A percentile compares a stretch with the other conserved stretches of the same genome.
Evolutionary conservation across 257 asterid genomes (phyloP).

Genomic region (Paulownia fortunei): DNA sequence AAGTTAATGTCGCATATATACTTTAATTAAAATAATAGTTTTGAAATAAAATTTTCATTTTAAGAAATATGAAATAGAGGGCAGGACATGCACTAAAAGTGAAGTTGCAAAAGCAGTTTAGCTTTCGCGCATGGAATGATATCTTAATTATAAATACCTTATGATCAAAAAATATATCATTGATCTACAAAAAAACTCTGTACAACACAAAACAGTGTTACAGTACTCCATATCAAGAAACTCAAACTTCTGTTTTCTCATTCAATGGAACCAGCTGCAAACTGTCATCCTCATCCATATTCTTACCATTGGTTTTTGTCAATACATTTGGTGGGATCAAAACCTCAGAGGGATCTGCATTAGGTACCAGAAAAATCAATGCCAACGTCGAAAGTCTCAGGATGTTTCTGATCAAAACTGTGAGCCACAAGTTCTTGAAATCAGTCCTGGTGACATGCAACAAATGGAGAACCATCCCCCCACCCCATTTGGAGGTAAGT

Average conservation of each 20-base stretch:
- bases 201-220: background rate
- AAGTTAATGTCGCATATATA: no score
- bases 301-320: slow-evolving; percentile 1
- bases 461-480: slow-evolving; percentile 63
- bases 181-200: background rate
- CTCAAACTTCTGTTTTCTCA: slow-evolving; percentile 29
- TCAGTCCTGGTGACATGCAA: slow-evolving; percentile 64
- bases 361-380: slow-evolving; percentile 60
- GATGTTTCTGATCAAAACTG: slow-evolving; percentile 53
- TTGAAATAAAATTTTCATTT: no score
- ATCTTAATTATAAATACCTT: no score
- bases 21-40: no score
- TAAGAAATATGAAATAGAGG: no score
- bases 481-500: slow-evolving; percentile 64
- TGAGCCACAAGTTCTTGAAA: slow-evolving; percentile 60
- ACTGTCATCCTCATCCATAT: slow-evolving; percentile 32
- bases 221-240: background rate
- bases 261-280: slow-evolving; percentile 47
- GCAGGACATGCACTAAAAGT: no score
- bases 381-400: slow-evolving; percentile 55
- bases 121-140: no score
- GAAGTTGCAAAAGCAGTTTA: no score
- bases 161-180: background rate
- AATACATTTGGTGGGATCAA: slow-evolving; percentile 33
- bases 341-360: slow-evolving; percentile 38